Conservation (phyloP, 352 stramenopile genomes). For the Peronospora tabacina region DNA sequence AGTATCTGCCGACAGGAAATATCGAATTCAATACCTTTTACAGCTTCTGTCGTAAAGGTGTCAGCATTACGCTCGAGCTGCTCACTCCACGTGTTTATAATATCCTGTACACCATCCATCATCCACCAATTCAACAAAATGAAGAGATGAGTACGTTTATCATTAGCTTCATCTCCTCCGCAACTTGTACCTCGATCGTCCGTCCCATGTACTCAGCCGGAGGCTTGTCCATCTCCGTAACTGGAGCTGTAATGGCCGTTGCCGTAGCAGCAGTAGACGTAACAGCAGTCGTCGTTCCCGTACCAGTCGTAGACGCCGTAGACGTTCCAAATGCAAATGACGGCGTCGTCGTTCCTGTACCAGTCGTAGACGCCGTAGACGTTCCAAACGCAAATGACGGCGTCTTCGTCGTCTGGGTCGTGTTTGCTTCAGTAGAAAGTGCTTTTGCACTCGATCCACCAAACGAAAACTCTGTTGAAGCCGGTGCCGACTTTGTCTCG, state of each 20-base stretch:
- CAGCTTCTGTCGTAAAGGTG: conserved; percentile 82
- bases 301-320: conserved; percentile 13
- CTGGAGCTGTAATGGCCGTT: conserved; percentile 28
- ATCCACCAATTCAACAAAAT: neutral
- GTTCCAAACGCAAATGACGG: conserved; percentile 26
- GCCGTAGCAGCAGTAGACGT: conserved; percentile 14
- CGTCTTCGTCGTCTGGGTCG: conserved; percentile 11
- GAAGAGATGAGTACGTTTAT: neutral
- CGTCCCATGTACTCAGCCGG: conserved; percentile 81
- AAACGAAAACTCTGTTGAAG: conserved; percentile 30
- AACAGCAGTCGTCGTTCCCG: conserved; percentile 14
- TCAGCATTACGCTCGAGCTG: conserved; percentile 78
- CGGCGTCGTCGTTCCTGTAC: conserved; percentile 14
- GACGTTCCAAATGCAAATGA: conserved; percentile 31
- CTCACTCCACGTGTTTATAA: conserved; percentile 88
- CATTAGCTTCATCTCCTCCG: neutral
- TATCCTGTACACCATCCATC: conserved; percentile 41
- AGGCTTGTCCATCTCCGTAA: conserved; percentile 48
- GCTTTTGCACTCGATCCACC: conserved; percentile 12
- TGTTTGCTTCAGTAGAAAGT: conserved; percentile 23
- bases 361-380: conserved; percentile 19
- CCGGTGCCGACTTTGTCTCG: conserved; percentile 16
- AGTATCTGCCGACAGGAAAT: neutral
- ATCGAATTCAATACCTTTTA: conserved; percentile 47
- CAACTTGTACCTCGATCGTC: conserved; percentile 57